A percentile compares a stretch with the other conserved stretches of the same genome.
Evolutionary conservation across 371 early-diverging fungal species (phyloP).

Genomic region (Rhizopus sp.): DNA sequence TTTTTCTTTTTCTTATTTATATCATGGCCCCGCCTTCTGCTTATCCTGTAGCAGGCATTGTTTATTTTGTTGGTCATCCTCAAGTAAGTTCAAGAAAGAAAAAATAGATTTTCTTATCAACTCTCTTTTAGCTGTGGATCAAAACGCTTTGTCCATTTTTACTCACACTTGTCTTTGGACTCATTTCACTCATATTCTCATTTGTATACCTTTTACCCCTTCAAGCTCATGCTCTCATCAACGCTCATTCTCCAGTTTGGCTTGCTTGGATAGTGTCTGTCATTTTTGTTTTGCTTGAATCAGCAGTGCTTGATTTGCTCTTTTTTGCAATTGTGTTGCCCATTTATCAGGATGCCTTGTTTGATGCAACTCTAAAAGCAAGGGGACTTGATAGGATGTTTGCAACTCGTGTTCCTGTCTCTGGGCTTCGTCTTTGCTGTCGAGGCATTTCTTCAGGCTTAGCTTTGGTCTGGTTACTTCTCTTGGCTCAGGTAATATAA

Average conservation of each 20-base stretch:
- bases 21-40: slow-evolving; percentile 44
- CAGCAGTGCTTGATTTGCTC: slow-evolving; percentile 50
- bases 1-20: neutral
- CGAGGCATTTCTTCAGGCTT: slow-evolving; percentile 42
- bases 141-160: slow-evolving; percentile 49
- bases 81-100: slow-evolving; percentile 27
- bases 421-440: slow-evolving; percentile 39
- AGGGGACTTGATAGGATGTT: slow-evolving; percentile 56
- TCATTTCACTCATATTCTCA: slow-evolving; percentile 37
- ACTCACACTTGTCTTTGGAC: slow-evolving; percentile 40
- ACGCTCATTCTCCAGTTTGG: slow-evolving; percentile 57
- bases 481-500: slow-evolving; percentile 28
- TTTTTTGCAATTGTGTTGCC: slow-evolving; percentile 57
- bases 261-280: slow-evolving; percentile 59
- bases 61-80: slow-evolving; percentile 54
- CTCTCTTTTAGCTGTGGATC: slow-evolving; percentile 34
- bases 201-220: slow-evolving; percentile 44
- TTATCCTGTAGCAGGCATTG: slow-evolving; percentile 52
- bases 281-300: slow-evolving; percentile 57
- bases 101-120: slow-evolving; percentile 43
- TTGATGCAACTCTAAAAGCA: slow-evolving; percentile 56
- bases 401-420: slow-evolving; percentile 34
- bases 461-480: slow-evolving; percentile 26
- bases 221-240: slow-evolving; percentile 59
- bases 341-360: slow-evolving; percentile 56